phyloP scores from a whole-genome alignment of 768 basidiomycete genomes.

The Russula earlei region DNA sequence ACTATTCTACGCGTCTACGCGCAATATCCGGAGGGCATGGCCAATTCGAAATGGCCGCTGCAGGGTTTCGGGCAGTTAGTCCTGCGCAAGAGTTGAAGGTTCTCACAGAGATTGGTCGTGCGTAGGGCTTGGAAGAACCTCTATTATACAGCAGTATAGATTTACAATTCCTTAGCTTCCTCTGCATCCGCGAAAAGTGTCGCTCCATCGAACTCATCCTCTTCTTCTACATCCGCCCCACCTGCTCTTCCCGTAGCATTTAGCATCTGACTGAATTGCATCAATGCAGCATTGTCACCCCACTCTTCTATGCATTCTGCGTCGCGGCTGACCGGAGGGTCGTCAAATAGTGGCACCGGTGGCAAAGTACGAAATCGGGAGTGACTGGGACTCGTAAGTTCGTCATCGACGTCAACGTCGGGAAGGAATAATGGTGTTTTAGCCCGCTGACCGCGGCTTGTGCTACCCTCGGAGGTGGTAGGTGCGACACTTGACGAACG shows the following conservation, averaged over 20 bases:
- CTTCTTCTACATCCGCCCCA: slow-evolving; percentile 56
- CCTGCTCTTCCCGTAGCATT: slow-evolving; percentile 46
- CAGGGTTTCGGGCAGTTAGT: slow-evolving; percentile 66
- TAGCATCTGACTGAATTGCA: slow-evolving; percentile 68
- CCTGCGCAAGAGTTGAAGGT: slow-evolving; percentile 59
- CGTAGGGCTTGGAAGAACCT: slow-evolving; percentile 29
- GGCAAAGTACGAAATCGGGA: slow-evolving; percentile 25
- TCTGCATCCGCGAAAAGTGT: slow-evolving; percentile 79
- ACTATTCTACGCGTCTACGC: slow-evolving; percentile 70
- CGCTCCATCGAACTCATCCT: slow-evolving; percentile 66
- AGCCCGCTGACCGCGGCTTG: slow-evolving; percentile 29
- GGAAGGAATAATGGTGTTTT: slow-evolving; percentile 69
- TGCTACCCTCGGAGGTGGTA: slow-evolving; percentile 24
- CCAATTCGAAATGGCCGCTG: slow-evolving; percentile 65
- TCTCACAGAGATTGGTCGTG: slow-evolving; percentile 68
- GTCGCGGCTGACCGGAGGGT: slow-evolving; percentile 19
- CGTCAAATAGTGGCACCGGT: slow-evolving; percentile 37
- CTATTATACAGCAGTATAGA: slow-evolving; percentile 7
- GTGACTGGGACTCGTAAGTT: slow-evolving; percentile 32
- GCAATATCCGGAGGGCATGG: slow-evolving; percentile 80
- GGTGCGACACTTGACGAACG: slow-evolving; percentile 30
- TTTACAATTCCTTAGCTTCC: slow-evolving; percentile 51
- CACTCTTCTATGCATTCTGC: slow-evolving; percentile 28
- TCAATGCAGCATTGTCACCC: slow-evolving; percentile 45
- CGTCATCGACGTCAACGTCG: slow-evolving; percentile 50